Conservation (phyloP, 75 land plant species). For the Ceratopteris richardii region DNA sequence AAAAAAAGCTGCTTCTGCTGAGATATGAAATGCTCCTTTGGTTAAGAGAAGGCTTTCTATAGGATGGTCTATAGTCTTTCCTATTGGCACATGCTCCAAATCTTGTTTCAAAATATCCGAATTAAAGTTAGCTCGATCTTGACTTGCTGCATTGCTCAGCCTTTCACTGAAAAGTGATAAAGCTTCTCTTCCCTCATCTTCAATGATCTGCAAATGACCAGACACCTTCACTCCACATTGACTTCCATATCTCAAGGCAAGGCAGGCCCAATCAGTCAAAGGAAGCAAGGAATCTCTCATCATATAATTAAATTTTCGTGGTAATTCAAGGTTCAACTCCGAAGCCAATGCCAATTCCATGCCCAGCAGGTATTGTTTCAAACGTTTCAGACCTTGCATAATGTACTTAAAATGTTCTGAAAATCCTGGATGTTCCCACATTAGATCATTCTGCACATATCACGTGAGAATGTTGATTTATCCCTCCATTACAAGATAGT, state of each 20-base stretch:
- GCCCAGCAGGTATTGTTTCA: constrained; percentile 28
- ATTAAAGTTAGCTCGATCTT: background rate
- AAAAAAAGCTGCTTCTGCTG: constrained; percentile 39
- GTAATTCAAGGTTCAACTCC: constrained; percentile 12
- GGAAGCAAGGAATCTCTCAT: constrained; percentile 16
- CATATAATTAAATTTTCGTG: constrained; percentile 10
- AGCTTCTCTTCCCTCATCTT: background rate
- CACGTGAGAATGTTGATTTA: background rate
- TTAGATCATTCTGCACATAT: constrained; percentile 37
- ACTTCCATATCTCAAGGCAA: constrained; percentile 15
- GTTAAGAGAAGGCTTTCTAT: background rate
- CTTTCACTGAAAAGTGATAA: background rate
- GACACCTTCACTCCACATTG: background rate
- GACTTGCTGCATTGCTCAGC: background rate
- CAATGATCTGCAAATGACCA: constrained; percentile 2
- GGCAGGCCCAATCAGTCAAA: constrained; percentile 17
- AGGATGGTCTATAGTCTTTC: background rate
- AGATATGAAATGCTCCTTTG: background rate
- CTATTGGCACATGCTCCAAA: background rate
- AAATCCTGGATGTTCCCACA: constrained; percentile 28
- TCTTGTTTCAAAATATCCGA: background rate
- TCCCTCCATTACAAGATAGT: background rate
- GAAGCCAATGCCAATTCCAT: constrained; percentile 44
- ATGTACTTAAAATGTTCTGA: background rate
- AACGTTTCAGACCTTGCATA: constrained; percentile 1